Conservation (phyloP, 306 rosid species). For the Styphnolobium japonicum region DNA sequence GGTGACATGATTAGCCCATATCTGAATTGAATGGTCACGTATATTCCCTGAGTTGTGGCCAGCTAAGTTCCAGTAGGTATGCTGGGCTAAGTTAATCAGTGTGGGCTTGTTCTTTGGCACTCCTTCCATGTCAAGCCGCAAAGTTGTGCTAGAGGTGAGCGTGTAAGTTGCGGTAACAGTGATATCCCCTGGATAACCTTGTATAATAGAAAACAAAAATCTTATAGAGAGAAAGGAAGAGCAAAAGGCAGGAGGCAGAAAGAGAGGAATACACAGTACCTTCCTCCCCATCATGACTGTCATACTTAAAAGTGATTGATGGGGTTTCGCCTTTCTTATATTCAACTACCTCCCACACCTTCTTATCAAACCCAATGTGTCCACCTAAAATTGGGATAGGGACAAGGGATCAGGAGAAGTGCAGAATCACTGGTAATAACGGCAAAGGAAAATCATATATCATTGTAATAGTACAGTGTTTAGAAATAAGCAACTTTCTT, state of each 20-base stretch:
- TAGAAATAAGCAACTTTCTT: not conserved
- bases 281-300: slow-evolving; percentile 84
- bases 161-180: slow-evolving; percentile 75
- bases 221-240: not conserved
- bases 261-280: slow-evolving; percentile 44
- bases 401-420: not conserved
- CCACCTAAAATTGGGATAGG: slow-evolving; percentile 59
- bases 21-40: slow-evolving; percentile 71
- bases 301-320: slow-evolving; percentile 73
- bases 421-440: too few species aligned
- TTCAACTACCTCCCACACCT: slow-evolving; percentile 79
- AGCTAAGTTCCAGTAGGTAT: slow-evolving; percentile 91
- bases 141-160: slow-evolving; percentile 67
- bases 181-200: slow-evolving; percentile 85
- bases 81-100: slow-evolving; percentile 79
- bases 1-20: slow-evolving; percentile 67
- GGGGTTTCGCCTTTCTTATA: slow-evolving; percentile 61
- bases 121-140: slow-evolving; percentile 97
- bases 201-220: slow-evolving; percentile 10
- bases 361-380: slow-evolving; percentile 77
- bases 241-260: not conserved
- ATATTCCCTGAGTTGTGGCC: slow-evolving; percentile 76
- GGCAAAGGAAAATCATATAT: not conserved
- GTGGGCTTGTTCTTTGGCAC: slow-evolving; percentile 81
- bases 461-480: not conserved